Evolutionary conservation across 208 protist species (phyloP).

Genomic region (Trypanosoma caninum): DNA sequence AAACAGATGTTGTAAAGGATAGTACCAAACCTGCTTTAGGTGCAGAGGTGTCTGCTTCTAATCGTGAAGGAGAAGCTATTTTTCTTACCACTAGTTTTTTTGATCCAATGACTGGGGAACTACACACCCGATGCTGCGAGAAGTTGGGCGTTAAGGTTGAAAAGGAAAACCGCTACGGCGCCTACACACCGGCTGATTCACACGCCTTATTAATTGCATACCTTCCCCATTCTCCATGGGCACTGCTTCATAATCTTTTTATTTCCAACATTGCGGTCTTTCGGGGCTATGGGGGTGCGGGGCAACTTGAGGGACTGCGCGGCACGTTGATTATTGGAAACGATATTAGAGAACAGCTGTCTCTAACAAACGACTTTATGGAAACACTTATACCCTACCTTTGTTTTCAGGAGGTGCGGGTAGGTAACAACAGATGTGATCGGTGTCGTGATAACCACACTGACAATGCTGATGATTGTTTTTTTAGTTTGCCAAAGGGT

Average conservation of each 20-base stretch:
- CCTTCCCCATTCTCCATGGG: slow-evolving; percentile 65
- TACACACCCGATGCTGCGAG: slow-evolving; percentile 40
- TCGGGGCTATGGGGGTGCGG: not conserved
- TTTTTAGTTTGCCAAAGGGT: not conserved
- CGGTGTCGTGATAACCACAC: not conserved
- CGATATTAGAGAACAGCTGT: slow-evolving; percentile 25
- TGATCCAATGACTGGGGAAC: slow-evolving; percentile 23
- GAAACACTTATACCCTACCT: slow-evolving; percentile 17
- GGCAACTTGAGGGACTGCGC: slow-evolving; percentile 10
- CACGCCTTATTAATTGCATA: slow-evolving; percentile 43
- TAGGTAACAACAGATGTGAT: not conserved
- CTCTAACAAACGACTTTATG: slow-evolving; percentile 6
- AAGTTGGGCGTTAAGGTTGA: slow-evolving; percentile 40
- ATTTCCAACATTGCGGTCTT: slow-evolving; percentile 31
- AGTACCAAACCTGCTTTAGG: not conserved
- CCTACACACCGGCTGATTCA: slow-evolving; percentile 23
- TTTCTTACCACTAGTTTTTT: slow-evolving; percentile 21
- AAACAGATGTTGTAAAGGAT: not conserved
- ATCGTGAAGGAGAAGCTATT: not conserved
- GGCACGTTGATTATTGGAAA: slow-evolving; percentile 46
- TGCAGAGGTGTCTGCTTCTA: no score
- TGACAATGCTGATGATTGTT: slow-evolving; percentile 3
- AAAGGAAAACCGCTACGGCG: slow-evolving; percentile 35
- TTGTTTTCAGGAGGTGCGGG: slow-evolving; percentile 4
- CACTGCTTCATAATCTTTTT: slow-evolving; percentile 55